Base-by-base conservation (phyloP, 2,329 filamentous ascomycete genomes). In the Ophiostoma perfectum region DNA sequence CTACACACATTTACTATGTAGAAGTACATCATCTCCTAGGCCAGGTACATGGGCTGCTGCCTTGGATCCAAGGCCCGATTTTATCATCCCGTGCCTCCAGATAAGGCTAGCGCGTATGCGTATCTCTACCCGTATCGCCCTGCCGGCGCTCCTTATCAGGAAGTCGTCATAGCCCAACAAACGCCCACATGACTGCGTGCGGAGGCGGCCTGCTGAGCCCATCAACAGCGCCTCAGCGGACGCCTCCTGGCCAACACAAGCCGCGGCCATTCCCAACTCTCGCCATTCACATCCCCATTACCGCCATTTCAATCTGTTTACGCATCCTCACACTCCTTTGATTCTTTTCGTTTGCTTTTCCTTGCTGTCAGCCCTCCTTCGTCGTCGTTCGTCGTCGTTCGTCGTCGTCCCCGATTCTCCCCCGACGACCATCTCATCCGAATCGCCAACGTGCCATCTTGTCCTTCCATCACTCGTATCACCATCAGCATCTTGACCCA, bases 151-250 rank as follows among this genome's bases (percentile, higher is more conserved):
- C 42, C 52, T 68, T 66, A 68, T 68, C 64, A 68, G 36, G 42
- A 64, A 64, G 44, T 68, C 68, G 64, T 70, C 68, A 68, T 68
- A 64, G 64, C 66, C 68, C 66, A 70, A 67, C 68, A 66, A 64
- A 67, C 49, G 52, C 62, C 65, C 68, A 69, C 68, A 67, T 69
- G 68, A 69, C 68, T 47, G 39, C 39, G 7, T 16, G 12, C 41
- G 27, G 45, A 58, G 65, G 65, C 68, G 47, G 47, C 55, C 49
- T 42, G 39, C 47, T 14, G 16, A 44, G 47, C n/a, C n/a, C 47
- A 27, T 44, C 52, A 55, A 63, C 66, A 67, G 14, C 49, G 52
- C n/a, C 42, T 41, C 38, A 39, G 18, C 49, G 9, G 39, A 58
- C 49, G 27, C 41, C 49, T 55, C n/a, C 49, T 55, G 49, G 49